phyloP scores from a whole-genome alignment of 2,329 filamentous ascomycete species.

The Neofusicoccum umdonicola region DNA sequence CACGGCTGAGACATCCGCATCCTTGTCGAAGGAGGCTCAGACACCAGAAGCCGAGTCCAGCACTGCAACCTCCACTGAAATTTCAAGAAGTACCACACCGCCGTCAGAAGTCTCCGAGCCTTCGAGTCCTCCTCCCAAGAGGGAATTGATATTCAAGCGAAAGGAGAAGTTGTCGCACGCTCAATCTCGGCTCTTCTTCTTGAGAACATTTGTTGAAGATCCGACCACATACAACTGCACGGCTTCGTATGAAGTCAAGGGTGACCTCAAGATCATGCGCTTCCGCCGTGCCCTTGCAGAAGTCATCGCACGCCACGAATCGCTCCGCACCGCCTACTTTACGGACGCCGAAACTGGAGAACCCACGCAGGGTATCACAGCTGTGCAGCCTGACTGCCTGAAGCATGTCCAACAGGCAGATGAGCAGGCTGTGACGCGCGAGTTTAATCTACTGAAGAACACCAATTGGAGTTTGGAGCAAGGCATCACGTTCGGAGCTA shows the following conservation, averaged over 20 bases:
- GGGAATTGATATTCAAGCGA: background rate
- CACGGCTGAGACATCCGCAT: too few relatives aligned
- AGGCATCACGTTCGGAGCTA: slow-evolving; percentile 35
- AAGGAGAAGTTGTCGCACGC: slow-evolving; percentile 35
- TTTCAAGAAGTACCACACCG: too few relatives aligned
- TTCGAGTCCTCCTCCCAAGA: background rate
- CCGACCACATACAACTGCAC: slow-evolving; percentile 43
- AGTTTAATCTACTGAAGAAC: slow-evolving; percentile 25
- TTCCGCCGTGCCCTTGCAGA: slow-evolving; percentile 29
- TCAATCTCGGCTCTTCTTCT: slow-evolving; percentile 46
- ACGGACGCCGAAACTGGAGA: slow-evolving; percentile 21
- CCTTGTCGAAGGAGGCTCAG: too few relatives aligned
- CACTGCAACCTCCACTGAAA: too few relatives aligned
- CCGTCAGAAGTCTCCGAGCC: too few relatives aligned
- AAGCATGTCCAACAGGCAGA: background rate
- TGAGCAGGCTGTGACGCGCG: slow-evolving; percentile 23
- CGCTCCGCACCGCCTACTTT: slow-evolving; percentile 35
- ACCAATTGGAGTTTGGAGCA: slow-evolving; percentile 37
- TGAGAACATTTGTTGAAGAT: slow-evolving; percentile 34
- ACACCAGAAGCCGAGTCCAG: too few relatives aligned
- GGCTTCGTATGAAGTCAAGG: slow-evolving; percentile 30
- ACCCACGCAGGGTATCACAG: slow-evolving; percentile 23
- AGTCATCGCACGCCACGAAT: slow-evolving; percentile 33
- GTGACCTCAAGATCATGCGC: slow-evolving; percentile 27
- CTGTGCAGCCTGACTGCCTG: too few relatives aligned